Conservation (phyloP, 306 rosid genomes). For the Rubus parviflorus region DNA sequence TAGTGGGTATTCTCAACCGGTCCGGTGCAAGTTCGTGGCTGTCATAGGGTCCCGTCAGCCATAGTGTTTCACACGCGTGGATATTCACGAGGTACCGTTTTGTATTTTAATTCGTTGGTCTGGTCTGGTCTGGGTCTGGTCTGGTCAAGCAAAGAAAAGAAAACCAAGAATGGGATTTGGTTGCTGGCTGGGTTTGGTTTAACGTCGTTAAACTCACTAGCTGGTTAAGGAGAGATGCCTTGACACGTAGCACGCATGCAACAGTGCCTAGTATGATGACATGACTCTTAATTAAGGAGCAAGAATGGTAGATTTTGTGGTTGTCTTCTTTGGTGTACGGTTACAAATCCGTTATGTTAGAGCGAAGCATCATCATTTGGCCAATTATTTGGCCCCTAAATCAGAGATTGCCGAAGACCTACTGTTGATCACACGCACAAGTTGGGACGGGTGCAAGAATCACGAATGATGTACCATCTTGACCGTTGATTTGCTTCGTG, state of each 20-base stretch:
- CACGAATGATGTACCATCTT: too few species aligned
- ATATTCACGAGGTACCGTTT: background rate
- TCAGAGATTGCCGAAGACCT: too few species aligned
- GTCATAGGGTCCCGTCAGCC: background rate
- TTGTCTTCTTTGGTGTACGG: background rate
- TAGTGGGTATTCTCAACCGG: background rate
- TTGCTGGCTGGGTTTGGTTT: background rate
- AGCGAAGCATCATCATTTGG: too few species aligned
- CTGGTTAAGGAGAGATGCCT: background rate
- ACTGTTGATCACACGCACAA: too few species aligned
- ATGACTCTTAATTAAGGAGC: background rate
- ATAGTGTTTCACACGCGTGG: background rate
- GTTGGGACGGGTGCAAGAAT: too few species aligned
- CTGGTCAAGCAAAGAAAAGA: background rate
- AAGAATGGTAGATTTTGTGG: background rate
- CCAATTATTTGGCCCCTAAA: too few species aligned
- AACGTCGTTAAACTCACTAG: background rate
- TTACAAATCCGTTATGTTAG: background rate
- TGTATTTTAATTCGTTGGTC: background rate
- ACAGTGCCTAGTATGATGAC: background rate
- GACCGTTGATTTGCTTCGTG: too few species aligned
- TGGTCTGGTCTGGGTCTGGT: background rate
- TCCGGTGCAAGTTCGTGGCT: conserved; percentile 7
- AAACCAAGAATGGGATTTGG: background rate
- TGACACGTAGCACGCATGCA: background rate